Conservation (phyloP, 1,139 yeast genomes). For the Hemisphaericaspora xylofermentans region DNA sequence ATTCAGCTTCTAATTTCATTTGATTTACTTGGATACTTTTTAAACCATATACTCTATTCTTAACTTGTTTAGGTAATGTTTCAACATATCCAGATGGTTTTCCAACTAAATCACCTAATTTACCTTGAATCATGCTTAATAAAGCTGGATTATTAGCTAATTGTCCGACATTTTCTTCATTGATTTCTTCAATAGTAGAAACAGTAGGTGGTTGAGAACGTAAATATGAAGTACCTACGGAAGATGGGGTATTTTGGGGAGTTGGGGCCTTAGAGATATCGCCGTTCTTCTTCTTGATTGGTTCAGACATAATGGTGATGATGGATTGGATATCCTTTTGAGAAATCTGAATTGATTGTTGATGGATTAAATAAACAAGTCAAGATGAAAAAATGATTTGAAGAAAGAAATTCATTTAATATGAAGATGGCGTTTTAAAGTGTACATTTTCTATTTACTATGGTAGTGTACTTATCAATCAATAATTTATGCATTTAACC, state of each 20-base stretch:
- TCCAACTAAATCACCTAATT: slow-evolving; percentile 81
- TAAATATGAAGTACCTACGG: slow-evolving; percentile 75
- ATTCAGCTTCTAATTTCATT: slow-evolving; percentile 82
- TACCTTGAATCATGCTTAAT: slow-evolving; percentile 86
- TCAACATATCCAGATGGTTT: slow-evolving; percentile 85
- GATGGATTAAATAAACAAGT: not conserved
- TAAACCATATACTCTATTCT: slow-evolving; percentile 76
- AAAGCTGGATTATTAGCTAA: slow-evolving; percentile 74
- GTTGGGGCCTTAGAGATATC: slow-evolving; percentile 95
- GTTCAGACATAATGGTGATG: slow-evolving; percentile 54
- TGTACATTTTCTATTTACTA: too few species aligned
- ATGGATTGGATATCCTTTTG: not conserved
- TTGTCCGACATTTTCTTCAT: slow-evolving; percentile 36
- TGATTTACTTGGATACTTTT: slow-evolving; percentile 84
- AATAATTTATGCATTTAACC: too few species aligned
- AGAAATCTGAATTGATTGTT: not conserved
- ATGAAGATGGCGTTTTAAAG: too few species aligned
- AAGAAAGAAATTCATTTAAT: not conserved
- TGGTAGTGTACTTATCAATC: too few species aligned
- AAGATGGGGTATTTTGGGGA: slow-evolving; percentile 97
- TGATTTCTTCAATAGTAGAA: slow-evolving; percentile 76
- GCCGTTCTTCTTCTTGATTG: slow-evolving; percentile 65
- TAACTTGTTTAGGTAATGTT: slow-evolving; percentile 70
- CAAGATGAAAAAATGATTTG: not conserved
- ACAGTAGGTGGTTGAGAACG: slow-evolving; percentile 70